Conservation (phyloP, 139 green algal species). For the Micromonas commoda region DNA sequence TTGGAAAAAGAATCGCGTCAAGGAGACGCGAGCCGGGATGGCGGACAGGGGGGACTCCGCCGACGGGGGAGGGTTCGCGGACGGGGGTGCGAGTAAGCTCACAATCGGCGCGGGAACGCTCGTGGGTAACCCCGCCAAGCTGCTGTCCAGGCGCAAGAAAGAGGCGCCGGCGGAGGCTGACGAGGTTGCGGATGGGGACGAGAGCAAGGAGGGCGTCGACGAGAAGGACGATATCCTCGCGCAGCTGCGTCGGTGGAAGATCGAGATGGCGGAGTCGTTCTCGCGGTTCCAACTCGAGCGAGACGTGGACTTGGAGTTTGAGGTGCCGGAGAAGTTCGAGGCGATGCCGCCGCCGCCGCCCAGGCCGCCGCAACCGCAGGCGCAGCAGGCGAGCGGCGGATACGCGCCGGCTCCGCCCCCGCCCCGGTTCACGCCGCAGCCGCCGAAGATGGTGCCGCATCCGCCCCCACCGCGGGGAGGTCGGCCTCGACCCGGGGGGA, state of each 20-base stretch:
- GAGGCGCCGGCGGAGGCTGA: neutral
- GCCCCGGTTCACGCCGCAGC: neutral
- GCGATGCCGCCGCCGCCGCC: no score
- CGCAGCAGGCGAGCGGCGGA: neutral
- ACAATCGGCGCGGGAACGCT: neutral
- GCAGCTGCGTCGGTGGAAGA: neutral
- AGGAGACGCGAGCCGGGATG: neutral
- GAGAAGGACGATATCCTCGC: neutral
- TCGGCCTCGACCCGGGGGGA: neutral
- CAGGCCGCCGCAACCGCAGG: neutral
- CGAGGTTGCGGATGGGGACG: neutral
- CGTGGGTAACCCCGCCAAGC: neutral
- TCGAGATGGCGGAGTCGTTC: slow-evolving; percentile 9
- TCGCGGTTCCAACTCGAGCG: neutral
- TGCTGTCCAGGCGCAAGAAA: neutral
- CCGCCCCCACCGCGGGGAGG: neutral
- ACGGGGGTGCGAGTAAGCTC: neutral
- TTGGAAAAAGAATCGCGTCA: neutral
- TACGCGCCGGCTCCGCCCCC: neutral
- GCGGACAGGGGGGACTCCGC: neutral
- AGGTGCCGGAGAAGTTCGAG: neutral
- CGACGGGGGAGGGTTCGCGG: neutral
- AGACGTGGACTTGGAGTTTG: neutral
- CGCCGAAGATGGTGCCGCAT: neutral
- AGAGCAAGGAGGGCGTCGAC: neutral